These are phyloP conservation scores for Pezicula neosporulosa DNA, from an alignment of 2,329 filamentous ascomycete species.

Conservation along the genomic window DNA sequence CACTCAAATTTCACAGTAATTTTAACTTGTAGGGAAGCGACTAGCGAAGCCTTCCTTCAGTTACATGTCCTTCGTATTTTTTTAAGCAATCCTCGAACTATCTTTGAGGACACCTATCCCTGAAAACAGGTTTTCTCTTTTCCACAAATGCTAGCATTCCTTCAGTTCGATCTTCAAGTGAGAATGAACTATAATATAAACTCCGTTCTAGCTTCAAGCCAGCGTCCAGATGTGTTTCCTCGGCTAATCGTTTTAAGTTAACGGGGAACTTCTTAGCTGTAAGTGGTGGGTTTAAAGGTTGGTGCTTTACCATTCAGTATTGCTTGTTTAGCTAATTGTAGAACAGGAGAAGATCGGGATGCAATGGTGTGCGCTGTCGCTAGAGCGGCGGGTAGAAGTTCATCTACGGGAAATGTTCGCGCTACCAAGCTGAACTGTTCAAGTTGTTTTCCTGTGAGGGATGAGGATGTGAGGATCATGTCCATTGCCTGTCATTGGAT, in stretches of 20 bases:
- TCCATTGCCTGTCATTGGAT: slow-evolving; percentile 19
- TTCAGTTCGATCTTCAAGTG: slow-evolving; percentile 49
- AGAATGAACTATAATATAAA: slow-evolving; percentile 33
- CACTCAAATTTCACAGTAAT: no score
- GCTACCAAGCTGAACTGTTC: slow-evolving; percentile 12
- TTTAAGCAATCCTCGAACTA: no score
- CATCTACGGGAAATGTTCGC: slow-evolving; percentile 29
- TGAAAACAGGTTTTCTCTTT: slow-evolving; percentile 55
- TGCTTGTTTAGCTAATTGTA: slow-evolving; percentile 40
- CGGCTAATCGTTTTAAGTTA: slow-evolving; percentile 26
- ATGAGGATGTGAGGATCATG: slow-evolving; percentile 19
- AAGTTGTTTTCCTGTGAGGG: slow-evolving; percentile 16
- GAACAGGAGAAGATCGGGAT: slow-evolving; percentile 34
- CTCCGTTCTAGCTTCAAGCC: slow-evolving; percentile 35
- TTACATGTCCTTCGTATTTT: background rate
- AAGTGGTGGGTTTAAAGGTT: background rate
- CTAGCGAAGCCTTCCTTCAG: no score
- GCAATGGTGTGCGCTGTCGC: slow-evolving; percentile 36
- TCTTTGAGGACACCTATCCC: slow-evolving; percentile 21
- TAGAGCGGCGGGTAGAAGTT: slow-evolving; percentile 35
- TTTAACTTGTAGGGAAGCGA: no score
- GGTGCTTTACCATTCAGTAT: slow-evolving; percentile 35
- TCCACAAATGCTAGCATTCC: slow-evolving; percentile 57
- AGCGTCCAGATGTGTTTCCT: slow-evolving; percentile 36
- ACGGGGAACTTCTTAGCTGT: slow-evolving; percentile 3